A percentile compares a stretch with the other conserved stretches of the same genome.
These are phyloP conservation scores for Cymbidium sinense DNA, from an alignment of 106 monocot genomes.

Conservation along the genomic window DNA sequence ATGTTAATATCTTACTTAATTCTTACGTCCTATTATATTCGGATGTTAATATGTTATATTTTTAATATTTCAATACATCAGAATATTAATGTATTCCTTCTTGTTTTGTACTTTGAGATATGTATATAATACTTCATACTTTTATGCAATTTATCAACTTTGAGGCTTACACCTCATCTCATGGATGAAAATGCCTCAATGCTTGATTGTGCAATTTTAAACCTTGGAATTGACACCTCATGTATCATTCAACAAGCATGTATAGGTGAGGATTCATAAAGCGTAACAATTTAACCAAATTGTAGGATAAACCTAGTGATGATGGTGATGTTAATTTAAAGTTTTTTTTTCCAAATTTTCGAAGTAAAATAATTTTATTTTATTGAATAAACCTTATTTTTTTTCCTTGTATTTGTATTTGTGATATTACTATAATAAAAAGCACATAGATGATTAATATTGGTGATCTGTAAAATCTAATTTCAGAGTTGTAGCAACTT, in stretches of 20 bases:
- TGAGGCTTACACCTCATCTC: no score
- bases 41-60: no score
- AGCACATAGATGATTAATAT: background rate
- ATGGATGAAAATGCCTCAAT: no score
- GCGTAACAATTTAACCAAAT: background rate
- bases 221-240: no score
- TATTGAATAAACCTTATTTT: background rate
- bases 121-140: no score
- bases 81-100: no score
- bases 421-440: background rate
- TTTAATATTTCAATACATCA: no score
- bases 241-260: background rate
- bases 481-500: background rate
- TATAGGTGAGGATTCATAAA: background rate
- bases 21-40: no score
- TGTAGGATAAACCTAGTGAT: background rate
- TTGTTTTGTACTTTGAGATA: no score
- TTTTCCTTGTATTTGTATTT: background rate
- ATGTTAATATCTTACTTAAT: no score
- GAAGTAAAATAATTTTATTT: background rate
- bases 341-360: background rate
- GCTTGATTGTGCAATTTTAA: no score
- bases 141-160: no score
- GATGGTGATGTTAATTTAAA: background rate
- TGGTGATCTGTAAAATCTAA: background rate